These are phyloP conservation scores for Penicillium sp. DNA, from an alignment of 2,329 filamentous ascomycete species.

Conservation along the genomic window DNA sequence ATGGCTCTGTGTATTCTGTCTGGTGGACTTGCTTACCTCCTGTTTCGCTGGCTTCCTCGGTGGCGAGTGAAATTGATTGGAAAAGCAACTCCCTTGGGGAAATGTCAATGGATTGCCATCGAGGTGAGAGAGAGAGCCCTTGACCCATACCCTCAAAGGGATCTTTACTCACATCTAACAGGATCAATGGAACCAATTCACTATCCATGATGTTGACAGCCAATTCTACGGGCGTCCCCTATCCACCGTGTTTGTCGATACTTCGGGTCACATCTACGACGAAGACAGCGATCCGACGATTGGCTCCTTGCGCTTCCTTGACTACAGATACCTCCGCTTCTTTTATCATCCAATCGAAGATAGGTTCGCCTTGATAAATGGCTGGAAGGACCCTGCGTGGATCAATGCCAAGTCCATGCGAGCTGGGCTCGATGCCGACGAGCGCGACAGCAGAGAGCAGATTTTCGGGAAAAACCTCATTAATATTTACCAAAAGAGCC, in stretches of 20 bases:
- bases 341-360: slow-evolving; percentile 86
- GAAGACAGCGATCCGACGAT: slow-evolving; percentile 74
- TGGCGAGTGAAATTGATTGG: slow-evolving; percentile 80
- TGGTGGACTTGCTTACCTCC: slow-evolving; percentile 73
- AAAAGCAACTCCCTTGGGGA: slow-evolving; percentile 62
- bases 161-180: slow-evolving; percentile 37
- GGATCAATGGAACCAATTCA: slow-evolving; percentile 95
- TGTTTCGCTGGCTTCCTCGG: slow-evolving; percentile 84
- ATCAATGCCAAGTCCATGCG: slow-evolving; percentile 71
- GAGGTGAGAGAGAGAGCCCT: slow-evolving; percentile 57
- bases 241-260: slow-evolving; percentile 56
- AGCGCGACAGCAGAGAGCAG: slow-evolving; percentile 74
- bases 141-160: neutral
- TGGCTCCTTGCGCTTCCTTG: slow-evolving; percentile 69
- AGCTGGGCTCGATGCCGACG: slow-evolving; percentile 79
- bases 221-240: slow-evolving; percentile 60
- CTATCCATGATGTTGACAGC: slow-evolving; percentile 65
- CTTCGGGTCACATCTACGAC: slow-evolving; percentile 58
- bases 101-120: slow-evolving; percentile 87
- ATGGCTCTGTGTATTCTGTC: slow-evolving; percentile 67
- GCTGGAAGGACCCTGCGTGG: slow-evolving; percentile 95
- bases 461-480: slow-evolving; percentile 91
- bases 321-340: slow-evolving; percentile 92
- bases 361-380: slow-evolving; percentile 79
- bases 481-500: slow-evolving; percentile 86